Base-by-base conservation (phyloP, 371 early-diverging fungal species). In the Capniomyces stellatus region DNA sequence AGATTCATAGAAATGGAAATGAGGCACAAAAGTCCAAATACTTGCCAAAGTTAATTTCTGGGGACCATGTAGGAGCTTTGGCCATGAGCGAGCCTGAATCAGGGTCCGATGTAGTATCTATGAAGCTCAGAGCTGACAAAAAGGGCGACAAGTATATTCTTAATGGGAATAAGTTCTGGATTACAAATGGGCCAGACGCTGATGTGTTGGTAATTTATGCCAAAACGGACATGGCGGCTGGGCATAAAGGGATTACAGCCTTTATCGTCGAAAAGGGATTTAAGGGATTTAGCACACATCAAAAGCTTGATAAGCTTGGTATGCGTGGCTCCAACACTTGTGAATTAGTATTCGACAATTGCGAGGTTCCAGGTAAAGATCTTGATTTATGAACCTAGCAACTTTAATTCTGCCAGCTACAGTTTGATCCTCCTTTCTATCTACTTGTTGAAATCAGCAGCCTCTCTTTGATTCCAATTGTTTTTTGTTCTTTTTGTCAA, bases 291-390 rank as follows among this genome's bases (percentile, higher is more conserved):
- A 79, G 79, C 23, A 82, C 77, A 12, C 77, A 79, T 3, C 89
- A 82, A 54, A 94, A 94, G 64, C 77, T 94, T 22, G 95, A 96
- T 70, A 96, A 96, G 69, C 70, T 94, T 46, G 97, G 97, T 22
- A 96, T 96, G 94, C 81, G 97, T 54, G 97, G 94, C 15, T 89
- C 88, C 23, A 92, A 92, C 67, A 96, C 97, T 0, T 90, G 91
- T 63, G 91, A 94, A 66, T 76, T 96, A 19, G 79, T 93, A 41
- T 96, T 96, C 69, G 93, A 93, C 52, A 77, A 94, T 67, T 89
- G 89, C 66, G 78, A 81, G 64, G 87, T 96, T 4, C 97, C 94
- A 18, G 52, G 84, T 44, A 39, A 6, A 12, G 10, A 12, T n/a
- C 21, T 4, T 44, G 10, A 57, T 52, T 25, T 8, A n/a, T 47